A percentile compares a stretch with the other conserved stretches of the same genome.
These are phyloP conservation scores for Erodium moschatum DNA, from an alignment of 441 rosid species.

Conservation along the genomic window DNA sequence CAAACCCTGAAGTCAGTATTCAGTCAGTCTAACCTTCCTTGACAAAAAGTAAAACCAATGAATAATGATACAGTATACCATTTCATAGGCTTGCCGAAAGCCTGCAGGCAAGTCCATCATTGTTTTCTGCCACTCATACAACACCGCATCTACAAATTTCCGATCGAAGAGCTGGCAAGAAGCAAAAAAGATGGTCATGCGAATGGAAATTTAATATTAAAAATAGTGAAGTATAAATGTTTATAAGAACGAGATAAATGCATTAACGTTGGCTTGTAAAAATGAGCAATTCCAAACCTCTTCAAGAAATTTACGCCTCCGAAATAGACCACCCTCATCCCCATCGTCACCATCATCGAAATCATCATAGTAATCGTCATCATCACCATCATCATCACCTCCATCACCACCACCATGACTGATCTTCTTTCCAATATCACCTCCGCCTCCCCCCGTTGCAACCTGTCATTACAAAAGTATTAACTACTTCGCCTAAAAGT, in stretches of 20 bases:
- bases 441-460: constrained; percentile 87
- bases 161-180: constrained; percentile 69
- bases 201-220: constrained; percentile 10
- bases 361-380: constrained; percentile 83
- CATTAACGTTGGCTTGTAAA: background rate
- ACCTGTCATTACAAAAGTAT: constrained; percentile 39
- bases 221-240: background rate
- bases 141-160: constrained; percentile 83
- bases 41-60: constrained; percentile 15
- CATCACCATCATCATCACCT: constrained; percentile 91
- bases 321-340: constrained; percentile 79
- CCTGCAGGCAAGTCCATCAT: constrained; percentile 97
- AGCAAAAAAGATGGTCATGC: background rate
- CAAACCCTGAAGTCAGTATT: constrained; percentile 1
- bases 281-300: constrained; percentile 43
- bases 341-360: constrained; percentile 84
- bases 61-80: constrained; percentile 36
- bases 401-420: constrained; percentile 89
- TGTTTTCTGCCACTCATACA: constrained; percentile 94
- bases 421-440: constrained; percentile 78
- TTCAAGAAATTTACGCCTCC: constrained; percentile 71
- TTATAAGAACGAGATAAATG: constrained; percentile 7
- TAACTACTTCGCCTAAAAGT: constrained; percentile 16
- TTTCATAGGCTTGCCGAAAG: constrained; percentile 90
- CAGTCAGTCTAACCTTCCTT: constrained; percentile 9